A percentile compares a stretch with the other conserved stretches of the same genome.
Conservation (phyloP, 2,329 filamentous ascomycete species). For the Neofusicoccum cordaticola region DNA sequence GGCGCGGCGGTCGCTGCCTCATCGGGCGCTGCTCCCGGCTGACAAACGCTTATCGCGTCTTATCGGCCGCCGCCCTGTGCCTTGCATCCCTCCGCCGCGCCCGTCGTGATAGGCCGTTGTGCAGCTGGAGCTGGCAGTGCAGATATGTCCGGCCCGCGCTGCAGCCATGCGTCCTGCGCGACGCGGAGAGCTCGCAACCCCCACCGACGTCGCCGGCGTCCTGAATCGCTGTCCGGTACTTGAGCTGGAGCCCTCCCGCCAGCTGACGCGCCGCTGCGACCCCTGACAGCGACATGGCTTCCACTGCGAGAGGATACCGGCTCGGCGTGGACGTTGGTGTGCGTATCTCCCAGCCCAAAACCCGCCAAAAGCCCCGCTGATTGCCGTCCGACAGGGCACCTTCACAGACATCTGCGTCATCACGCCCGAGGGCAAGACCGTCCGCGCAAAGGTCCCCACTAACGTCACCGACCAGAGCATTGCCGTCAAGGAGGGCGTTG, state of each 20-base stretch:
- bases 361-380: background rate
- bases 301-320: constrained; percentile 20
- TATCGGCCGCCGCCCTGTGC: background rate
- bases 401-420: constrained; percentile 51
- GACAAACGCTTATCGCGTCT: background rate
- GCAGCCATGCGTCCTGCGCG: too few species aligned
- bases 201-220: too few species aligned
- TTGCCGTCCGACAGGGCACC: constrained; percentile 32
- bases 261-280: background rate
- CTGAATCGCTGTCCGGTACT: too few species aligned
- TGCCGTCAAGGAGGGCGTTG: constrained; percentile 46
- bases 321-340: constrained; percentile 28
- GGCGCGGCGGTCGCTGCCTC: background rate
- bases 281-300: background rate
- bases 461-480: constrained; percentile 48
- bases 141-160: background rate
- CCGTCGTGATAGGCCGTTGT: too few species aligned
- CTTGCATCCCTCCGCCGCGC: background rate
- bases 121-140: background rate
- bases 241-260: too few species aligned
- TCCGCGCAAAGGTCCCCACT: constrained; percentile 48
- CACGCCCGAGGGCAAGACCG: constrained; percentile 43
- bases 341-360: background rate
- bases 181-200: too few species aligned
- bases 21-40: background rate